Percentiles rank a stretch among this genome's conserved stretches.
Evolutionary conservation across 202 grass and related monocot genomes (phyloP).

Genomic region (Alloteropsis angusta): DNA sequence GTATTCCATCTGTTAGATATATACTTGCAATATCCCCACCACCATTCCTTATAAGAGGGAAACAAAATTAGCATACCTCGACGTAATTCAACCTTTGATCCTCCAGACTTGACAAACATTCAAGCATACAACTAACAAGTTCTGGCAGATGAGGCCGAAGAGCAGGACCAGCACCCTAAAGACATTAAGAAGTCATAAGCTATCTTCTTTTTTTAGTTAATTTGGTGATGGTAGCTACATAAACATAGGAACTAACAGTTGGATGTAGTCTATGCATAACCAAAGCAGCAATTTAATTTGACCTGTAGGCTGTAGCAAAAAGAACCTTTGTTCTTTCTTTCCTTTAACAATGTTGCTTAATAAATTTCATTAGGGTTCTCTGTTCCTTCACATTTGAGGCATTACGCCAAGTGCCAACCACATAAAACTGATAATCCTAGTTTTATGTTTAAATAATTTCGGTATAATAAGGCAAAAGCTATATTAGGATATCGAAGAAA

Average conservation of each 20-base stretch:
- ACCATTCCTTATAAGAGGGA: background rate
- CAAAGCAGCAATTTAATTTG: too few species aligned
- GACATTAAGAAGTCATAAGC: conserved; percentile 28
- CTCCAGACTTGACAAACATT: conserved; percentile 94
- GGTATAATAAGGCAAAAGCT: background rate
- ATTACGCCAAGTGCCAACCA: background rate
- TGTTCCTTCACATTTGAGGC: too few species aligned
- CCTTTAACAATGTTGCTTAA: too few species aligned
- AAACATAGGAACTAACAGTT: background rate
- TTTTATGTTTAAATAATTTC: background rate
- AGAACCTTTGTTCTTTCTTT: too few species aligned
- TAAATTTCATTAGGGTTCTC: too few species aligned
- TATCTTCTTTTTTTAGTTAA: background rate
- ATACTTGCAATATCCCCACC: conserved; percentile 5
- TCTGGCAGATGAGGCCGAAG: conserved; percentile 70
- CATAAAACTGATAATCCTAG: background rate
- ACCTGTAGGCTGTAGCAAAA: too few species aligned
- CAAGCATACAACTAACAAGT: conserved; percentile 94
- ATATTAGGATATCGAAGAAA: background rate
- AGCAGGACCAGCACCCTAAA: conserved; percentile 68
- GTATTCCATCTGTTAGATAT: conserved; percentile 11
- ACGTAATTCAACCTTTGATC: conserved; percentile 98
- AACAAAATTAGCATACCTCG: conserved; percentile 58
- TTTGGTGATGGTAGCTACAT: background rate
- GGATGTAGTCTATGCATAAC: too few species aligned